Evolutionary conservation across 2,329 filamentous ascomycete species (phyloP), one percentile per base, ranked within the genome.

Genomic region (Cadophora sp.): DNA sequence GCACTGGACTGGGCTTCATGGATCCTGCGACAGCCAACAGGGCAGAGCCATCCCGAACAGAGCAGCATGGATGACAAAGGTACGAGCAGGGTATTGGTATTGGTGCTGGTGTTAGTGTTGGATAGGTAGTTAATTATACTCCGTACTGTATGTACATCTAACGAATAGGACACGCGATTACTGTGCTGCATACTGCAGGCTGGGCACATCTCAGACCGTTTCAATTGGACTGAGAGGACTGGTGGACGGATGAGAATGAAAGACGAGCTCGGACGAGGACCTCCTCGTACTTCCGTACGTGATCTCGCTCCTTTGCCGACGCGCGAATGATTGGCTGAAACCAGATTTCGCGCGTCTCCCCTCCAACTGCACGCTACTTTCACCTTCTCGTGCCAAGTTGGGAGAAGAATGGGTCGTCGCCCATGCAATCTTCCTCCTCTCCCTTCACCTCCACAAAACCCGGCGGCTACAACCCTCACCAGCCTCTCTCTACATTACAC

Each of bases 381-480:
- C n/a, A n/a, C n/a, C n/a, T n/a, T 59, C 16, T 34, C 22, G 55
- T 24, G 55, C 55, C 55, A 59, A 59, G 53, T 58, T 40, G 34
- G n/a, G n/a, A n/a, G n/a, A n/a, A 40, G 31, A 26, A 59, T 43
- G 55, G n/a, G 34, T 34, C 14, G 16, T 19, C 19, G 16, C 12
- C 8, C 19, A 9, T 22, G 9, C 34, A 37, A 59, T 59, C 31
- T 58, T 37, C 53, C n/a, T 58, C 29, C n/a, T 59, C 55, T 14
- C 16, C 19, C 12, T 24, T 37, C 34, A 43, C 55, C 11, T 43
- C 9, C 8, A 40, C 55, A 11, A 26, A 59, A 24, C 31, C 55
- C 31, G 19, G 12, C 31, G n/a, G 26, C 29, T 8, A 26, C 53
- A 37, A 59, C 22, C n/a, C 34, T 40, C n/a, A n/a, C 43, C 19